phyloP scores from a whole-genome alignment of 208 protist species.

The Wallacemonas sp. region DNA sequence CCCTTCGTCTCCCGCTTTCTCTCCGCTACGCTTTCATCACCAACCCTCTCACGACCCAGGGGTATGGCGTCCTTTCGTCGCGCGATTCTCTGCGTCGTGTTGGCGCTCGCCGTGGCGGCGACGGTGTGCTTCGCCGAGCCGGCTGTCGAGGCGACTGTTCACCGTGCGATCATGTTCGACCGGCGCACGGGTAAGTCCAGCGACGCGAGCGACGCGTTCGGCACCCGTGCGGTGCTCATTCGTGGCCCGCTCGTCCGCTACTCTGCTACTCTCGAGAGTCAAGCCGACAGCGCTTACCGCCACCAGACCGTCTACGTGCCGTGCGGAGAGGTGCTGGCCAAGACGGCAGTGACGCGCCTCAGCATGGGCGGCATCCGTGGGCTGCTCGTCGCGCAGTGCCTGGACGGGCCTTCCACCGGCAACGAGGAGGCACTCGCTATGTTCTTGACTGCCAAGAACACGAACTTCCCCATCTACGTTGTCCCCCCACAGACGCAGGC shows the following conservation, averaged over 20 bases:
- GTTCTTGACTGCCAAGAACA: conserved; percentile 14
- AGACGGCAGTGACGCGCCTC: conserved; percentile 29
- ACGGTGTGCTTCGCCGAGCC: conserved; percentile 17
- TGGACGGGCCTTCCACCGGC: conserved; percentile 25
- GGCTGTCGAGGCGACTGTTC: conserved; percentile 25
- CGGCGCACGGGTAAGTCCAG: conserved; percentile 20
- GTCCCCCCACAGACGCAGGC: conserved; percentile 5
- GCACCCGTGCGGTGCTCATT: conserved; percentile 50
- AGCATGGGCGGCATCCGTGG: conserved; percentile 27
- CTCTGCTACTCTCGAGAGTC: conserved; percentile 2
- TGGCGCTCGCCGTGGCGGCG: background rate
- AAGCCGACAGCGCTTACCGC: conserved; percentile 14
- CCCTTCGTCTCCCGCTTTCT: background rate
- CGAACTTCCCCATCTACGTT: conserved; percentile 60
- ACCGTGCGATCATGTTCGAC: conserved; percentile 58
- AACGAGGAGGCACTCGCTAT: conserved; percentile 51
- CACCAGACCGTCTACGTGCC: conserved; percentile 60
- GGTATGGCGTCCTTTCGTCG: too few relatives aligned
- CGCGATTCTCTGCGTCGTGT: background rate
- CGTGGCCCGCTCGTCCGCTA: conserved; percentile 48
- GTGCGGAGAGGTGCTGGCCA: conserved; percentile 40
- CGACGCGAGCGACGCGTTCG: conserved; percentile 16
- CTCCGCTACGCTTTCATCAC: too few relatives aligned
- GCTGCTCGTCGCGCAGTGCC: conserved; percentile 47
- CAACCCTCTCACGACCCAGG: too few relatives aligned